Evolutionary conservation across 208 protist genomes (phyloP).

Genomic region (Acanthamoeba polyphaga): DNA sequence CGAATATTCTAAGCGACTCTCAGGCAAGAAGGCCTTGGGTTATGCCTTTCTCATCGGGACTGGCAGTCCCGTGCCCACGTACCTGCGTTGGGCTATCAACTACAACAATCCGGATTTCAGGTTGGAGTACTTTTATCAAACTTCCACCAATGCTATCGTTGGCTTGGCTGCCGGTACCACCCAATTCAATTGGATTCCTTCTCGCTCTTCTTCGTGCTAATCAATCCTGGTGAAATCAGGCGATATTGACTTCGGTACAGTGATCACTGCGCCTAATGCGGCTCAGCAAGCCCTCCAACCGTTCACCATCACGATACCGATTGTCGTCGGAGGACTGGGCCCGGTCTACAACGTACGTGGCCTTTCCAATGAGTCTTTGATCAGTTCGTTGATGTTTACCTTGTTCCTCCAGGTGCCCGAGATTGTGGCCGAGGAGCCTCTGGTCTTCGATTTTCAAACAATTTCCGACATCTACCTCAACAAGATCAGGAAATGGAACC

Average conservation of each 20-base stretch:
- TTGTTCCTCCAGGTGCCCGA: slow-evolving; percentile 1
- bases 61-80: not conserved
- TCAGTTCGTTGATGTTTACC: not conserved
- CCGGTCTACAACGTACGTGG: slow-evolving; percentile 12
- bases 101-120: not conserved
- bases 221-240: not conserved
- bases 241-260: slow-evolving; percentile 9
- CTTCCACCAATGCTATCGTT: not conserved
- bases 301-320: not conserved
- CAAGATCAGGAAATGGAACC: slow-evolving; percentile 63
- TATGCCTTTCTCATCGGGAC: not conserved
- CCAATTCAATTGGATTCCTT: too few relatives aligned
- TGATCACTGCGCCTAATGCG: not conserved
- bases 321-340: not conserved
- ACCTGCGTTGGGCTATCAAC: not conserved
- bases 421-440: not conserved
- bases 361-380: not conserved
- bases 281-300: not conserved
- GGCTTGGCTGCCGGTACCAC: slow-evolving; percentile 8
- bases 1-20: not conserved
- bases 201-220: too few relatives aligned
- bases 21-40: slow-evolving; percentile 21
- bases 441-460: slow-evolving; percentile 10
- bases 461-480: slow-evolving; percentile 48
- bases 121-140: slow-evolving; percentile 25